These are phyloP conservation scores for Pneumocystis sp. DNA, from an alignment of 1,139 yeast species.

Conservation along the genomic window DNA sequence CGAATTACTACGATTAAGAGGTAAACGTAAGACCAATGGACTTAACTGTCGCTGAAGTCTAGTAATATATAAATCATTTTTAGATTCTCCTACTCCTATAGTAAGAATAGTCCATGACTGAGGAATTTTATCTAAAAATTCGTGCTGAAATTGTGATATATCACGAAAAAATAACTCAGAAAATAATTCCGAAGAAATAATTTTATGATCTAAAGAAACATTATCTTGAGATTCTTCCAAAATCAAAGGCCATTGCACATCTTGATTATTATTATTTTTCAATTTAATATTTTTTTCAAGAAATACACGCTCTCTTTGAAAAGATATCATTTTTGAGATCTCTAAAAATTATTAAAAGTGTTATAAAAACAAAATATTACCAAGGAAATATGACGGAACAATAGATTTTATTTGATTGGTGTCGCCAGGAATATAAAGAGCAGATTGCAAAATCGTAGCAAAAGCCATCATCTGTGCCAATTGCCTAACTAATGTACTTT, in stretches of 20 bases:
- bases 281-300: background rate
- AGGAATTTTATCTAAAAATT: constrained; percentile 26
- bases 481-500: background rate
- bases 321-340: background rate
- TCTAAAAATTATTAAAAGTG: background rate
- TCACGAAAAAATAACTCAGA: constrained; percentile 8
- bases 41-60: constrained; percentile 25
- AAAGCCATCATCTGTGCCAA: background rate
- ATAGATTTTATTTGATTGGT: background rate
- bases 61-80: constrained; percentile 45
- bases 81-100: constrained; percentile 44
- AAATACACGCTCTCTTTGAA: background rate
- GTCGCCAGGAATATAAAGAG: background rate
- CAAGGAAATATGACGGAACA: background rate
- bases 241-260: background rate
- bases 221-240: background rate
- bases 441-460: background rate
- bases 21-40: constrained; percentile 44
- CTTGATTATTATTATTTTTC: background rate
- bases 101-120: constrained; percentile 45
- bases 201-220: background rate
- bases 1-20: constrained; percentile 39
- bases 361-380: background rate
- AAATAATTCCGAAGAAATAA: background rate
- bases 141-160: constrained; percentile 18